phyloP scores from a whole-genome alignment of 164 flowering plant species.

The Liquidambar formosana region DNA sequence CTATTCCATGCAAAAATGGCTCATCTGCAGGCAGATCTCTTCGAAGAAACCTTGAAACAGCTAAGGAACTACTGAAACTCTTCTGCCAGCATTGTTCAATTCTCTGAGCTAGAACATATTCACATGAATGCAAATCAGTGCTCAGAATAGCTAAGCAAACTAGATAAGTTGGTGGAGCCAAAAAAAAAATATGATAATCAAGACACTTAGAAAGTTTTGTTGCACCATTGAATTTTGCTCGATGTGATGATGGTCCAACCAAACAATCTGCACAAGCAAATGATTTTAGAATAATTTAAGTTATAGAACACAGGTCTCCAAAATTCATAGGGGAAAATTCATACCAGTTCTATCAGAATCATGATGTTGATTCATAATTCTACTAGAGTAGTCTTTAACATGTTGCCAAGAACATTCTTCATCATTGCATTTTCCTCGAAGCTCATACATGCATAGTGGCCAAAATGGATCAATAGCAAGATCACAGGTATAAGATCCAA shows the following conservation, averaged over 20 bases:
- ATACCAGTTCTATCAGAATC: slow-evolving; percentile 43
- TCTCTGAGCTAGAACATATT: slow-evolving; percentile 35
- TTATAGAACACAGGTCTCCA: not conserved
- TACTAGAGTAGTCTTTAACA: slow-evolving; percentile 38
- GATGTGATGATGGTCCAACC: slow-evolving; percentile 16
- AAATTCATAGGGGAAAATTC: not conserved
- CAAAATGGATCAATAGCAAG: slow-evolving; percentile 63
- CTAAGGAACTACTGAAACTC: slow-evolving; percentile 50
- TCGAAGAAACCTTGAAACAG: slow-evolving; percentile 42
- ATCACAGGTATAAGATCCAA: slow-evolving; percentile 42
- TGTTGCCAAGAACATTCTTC: slow-evolving; percentile 90
- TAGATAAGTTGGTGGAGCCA: slow-evolving; percentile 52
- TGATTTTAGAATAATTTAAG: slow-evolving; percentile 3
- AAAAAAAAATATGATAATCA: slow-evolving; percentile 14
- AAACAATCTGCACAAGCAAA: slow-evolving; percentile 38
- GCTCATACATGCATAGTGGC: slow-evolving; percentile 95
- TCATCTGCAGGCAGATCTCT: slow-evolving; percentile 39
- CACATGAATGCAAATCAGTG: slow-evolving; percentile 38
- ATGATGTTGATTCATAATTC: slow-evolving; percentile 22
- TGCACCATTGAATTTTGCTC: slow-evolving; percentile 17
- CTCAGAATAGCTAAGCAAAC: slow-evolving; percentile 51
- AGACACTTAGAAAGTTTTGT: slow-evolving; percentile 15
- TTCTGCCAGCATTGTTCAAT: slow-evolving; percentile 43
- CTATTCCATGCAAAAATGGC: slow-evolving; percentile 38
- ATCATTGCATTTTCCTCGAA: slow-evolving; percentile 90